These are phyloP conservation scores for Cardamine resedifolia DNA, from an alignment of 345 rosid species.

Conservation along the genomic window DNA sequence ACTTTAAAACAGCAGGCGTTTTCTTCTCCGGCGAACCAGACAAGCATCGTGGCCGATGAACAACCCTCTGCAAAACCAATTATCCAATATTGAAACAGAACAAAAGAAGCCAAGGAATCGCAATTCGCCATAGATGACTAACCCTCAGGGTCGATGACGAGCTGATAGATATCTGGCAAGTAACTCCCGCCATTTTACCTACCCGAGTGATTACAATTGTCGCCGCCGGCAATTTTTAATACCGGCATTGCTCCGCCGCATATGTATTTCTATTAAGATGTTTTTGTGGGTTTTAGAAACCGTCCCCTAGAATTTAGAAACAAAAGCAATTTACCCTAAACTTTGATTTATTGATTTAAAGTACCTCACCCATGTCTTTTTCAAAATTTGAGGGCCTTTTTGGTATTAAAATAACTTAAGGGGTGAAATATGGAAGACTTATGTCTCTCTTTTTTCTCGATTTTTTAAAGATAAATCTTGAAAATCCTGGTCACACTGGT, in stretches of 20 bases:
- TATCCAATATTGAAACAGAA: background rate
- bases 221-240: slow-evolving; percentile 1
- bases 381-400: background rate
- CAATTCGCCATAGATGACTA: slow-evolving; percentile 12
- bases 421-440: slow-evolving; percentile 2
- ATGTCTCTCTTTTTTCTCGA: background rate
- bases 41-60: slow-evolving; percentile 43
- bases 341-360: background rate
- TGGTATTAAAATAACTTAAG: background rate
- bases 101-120: background rate
- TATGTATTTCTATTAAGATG: background rate
- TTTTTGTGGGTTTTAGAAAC: background rate
- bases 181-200: slow-evolving; percentile 36
- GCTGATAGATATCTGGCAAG: slow-evolving; percentile 16
- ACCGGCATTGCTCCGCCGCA: slow-evolving; percentile 8
- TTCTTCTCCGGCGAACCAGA: slow-evolving; percentile 42
- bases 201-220: background rate
- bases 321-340: background rate
- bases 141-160: slow-evolving; percentile 10
- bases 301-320: background rate
- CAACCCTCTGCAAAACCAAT: slow-evolving; percentile 37
- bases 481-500: background rate
- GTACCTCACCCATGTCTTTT: background rate
- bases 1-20: slow-evolving; percentile 52
- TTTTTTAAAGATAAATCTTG: background rate